Percentiles rank a stretch among this genome's conserved stretches.
These are phyloP conservation scores for Saturnispora ahearnii DNA, from an alignment of 805 yeast species.

Conservation along the genomic window DNA sequence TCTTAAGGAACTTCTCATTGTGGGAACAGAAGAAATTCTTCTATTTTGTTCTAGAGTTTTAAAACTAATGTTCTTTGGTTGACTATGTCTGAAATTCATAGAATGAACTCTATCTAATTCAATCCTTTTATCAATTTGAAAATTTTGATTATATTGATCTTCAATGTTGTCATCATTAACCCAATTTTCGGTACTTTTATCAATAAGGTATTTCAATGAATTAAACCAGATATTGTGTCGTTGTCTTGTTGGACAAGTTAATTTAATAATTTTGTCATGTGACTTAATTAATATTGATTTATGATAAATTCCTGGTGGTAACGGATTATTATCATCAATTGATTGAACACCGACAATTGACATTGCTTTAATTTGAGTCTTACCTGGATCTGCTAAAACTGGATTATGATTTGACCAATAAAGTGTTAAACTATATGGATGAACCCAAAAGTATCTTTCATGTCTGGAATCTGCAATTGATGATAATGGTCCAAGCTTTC, in stretches of 20 bases:
- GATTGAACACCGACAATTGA: slow-evolving; percentile 74
- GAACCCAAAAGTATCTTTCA: slow-evolving; percentile 92
- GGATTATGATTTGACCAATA: slow-evolving; percentile 88
- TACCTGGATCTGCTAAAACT: slow-evolving; percentile 55
- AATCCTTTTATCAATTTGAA: slow-evolving; percentile 21
- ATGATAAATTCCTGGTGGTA: slow-evolving; percentile 82
- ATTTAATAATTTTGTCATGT: slow-evolving; percentile 49
- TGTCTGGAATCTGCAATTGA: slow-evolving; percentile 74
- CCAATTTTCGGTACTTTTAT: slow-evolving; percentile 53
- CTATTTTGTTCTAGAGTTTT: slow-evolving; percentile 1
- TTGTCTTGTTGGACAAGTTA: slow-evolving; percentile 81
- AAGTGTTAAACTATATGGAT: slow-evolving; percentile 83
- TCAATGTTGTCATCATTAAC: slow-evolving; percentile 39
- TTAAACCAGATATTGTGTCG: slow-evolving; percentile 90
- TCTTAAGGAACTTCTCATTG: slow-evolving; percentile 11
- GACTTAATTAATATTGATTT: slow-evolving; percentile 75
- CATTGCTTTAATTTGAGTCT: slow-evolving; percentile 63
- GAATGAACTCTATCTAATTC: slow-evolving; percentile 23
- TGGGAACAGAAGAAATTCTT: slow-evolving; percentile 6
- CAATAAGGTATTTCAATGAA: slow-evolving; percentile 67
- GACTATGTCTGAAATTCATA: slow-evolving; percentile 22
- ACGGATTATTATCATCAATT: slow-evolving; percentile 75
- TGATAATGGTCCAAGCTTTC: slow-evolving; percentile 66
- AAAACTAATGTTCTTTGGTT: slow-evolving; percentile 15
- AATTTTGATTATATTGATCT: slow-evolving; percentile 25